Percentiles rank a stretch among this genome's conserved stretches.
Evolutionary conservation across 2,329 filamentous ascomycete species (phyloP).

Genomic region (Beauveria sp.): DNA sequence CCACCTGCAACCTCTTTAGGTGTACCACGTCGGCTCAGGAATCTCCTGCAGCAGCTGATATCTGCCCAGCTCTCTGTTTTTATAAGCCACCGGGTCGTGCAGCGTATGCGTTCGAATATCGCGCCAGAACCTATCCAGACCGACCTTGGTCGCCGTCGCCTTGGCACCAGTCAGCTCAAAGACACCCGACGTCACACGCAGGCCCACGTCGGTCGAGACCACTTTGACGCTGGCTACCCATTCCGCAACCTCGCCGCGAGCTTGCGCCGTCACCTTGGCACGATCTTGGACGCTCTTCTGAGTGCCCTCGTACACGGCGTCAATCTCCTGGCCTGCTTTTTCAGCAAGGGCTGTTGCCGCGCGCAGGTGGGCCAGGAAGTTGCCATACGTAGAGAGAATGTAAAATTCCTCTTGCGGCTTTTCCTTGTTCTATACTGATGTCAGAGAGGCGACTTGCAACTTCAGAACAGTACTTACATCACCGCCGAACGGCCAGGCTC

Average conservation of each 20-base stretch:
- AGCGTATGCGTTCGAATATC: conserved; percentile 59
- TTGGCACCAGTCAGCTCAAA: conserved; percentile 58
- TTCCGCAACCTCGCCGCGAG: conserved; percentile 54
- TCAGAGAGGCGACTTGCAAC: background rate
- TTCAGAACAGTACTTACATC: conserved; percentile 33
- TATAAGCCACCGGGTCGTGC: conserved; percentile 61
- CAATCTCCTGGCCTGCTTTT: conserved; percentile 41
- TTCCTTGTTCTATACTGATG: conserved; percentile 38
- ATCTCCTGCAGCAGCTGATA: conserved; percentile 49
- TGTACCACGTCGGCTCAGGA: conserved; percentile 56
- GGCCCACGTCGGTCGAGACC: conserved; percentile 50
- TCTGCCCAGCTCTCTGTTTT: conserved; percentile 54
- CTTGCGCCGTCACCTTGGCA: conserved; percentile 36
- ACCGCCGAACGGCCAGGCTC: conserved; percentile 57
- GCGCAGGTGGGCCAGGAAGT: conserved; percentile 53
- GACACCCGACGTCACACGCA: conserved; percentile 51
- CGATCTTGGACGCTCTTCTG: conserved; percentile 28
- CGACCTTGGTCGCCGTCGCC: conserved; percentile 49
- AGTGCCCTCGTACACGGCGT: conserved; percentile 35
- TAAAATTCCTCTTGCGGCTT: conserved; percentile 56
- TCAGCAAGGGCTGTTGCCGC: conserved; percentile 53
- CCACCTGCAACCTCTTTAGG: conserved; percentile 24
- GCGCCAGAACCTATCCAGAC: conserved; percentile 58
- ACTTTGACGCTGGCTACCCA: conserved; percentile 57
- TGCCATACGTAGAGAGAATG: conserved; percentile 56